Evolutionary conservation across 2,329 filamentous ascomycete species (phyloP).

Genomic region (Lachnellula occidentalis): DNA sequence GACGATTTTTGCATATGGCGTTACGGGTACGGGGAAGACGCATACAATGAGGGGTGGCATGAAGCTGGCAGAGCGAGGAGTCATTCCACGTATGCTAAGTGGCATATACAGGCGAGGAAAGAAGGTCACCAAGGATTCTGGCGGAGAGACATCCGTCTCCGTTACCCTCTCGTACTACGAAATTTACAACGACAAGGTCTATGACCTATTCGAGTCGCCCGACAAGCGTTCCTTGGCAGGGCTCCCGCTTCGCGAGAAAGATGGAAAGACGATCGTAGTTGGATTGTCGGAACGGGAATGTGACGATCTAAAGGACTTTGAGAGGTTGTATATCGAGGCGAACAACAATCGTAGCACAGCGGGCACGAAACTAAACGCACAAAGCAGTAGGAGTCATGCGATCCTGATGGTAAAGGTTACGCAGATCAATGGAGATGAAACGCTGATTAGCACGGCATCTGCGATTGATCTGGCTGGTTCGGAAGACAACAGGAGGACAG

Average conservation of each 20-base stretch:
- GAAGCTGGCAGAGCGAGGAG: constrained; percentile 76
- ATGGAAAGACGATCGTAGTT: constrained; percentile 80
- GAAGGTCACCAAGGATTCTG: constrained; percentile 76
- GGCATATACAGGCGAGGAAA: constrained; percentile 78
- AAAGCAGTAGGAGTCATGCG: constrained; percentile 85
- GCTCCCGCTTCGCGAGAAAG: constrained; percentile 76
- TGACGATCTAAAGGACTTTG: constrained; percentile 82
- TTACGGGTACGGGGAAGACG: constrained; percentile 90
- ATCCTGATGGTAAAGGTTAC: constrained; percentile 86
- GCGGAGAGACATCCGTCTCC: constrained; percentile 62
- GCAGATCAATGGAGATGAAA: constrained; percentile 63
- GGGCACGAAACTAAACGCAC: constrained; percentile 85
- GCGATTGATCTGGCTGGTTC: constrained; percentile 94
- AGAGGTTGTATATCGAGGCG: constrained; percentile 81
- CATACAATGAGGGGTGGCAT: constrained; percentile 93
- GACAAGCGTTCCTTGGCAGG: constrained; percentile 75
- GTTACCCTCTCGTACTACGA: constrained; percentile 89
- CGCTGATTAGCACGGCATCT: constrained; percentile 75
- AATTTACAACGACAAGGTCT: constrained; percentile 96
- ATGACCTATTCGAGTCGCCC: constrained; percentile 78
- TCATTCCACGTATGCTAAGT: constrained; percentile 81
- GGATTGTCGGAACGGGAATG: constrained; percentile 80
- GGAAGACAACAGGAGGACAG: constrained; percentile 89
- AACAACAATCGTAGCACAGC: constrained; percentile 88
- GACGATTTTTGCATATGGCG: constrained; percentile 88